Percentiles rank a stretch among this genome's conserved stretches.
Evolutionary conservation across 1,139 yeast genomes (phyloP).

Genomic region (Yamadazyma taylorii): DNA sequence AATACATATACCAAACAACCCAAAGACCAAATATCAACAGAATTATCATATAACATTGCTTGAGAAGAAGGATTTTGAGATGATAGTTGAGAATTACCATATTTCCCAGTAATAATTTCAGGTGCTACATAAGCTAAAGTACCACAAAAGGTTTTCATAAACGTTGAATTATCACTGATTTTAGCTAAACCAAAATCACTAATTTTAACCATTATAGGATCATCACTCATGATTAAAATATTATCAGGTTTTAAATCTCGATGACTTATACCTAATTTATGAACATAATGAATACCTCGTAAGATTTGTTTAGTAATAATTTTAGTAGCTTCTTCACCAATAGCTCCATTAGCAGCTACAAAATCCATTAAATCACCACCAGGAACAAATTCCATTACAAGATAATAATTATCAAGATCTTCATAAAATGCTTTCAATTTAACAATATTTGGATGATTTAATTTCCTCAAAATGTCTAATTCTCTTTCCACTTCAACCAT

Average conservation of each 20-base stretch:
- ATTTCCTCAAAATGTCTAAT: conserved; percentile 69
- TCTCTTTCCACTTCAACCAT: conserved; percentile 79
- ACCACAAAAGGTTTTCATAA: conserved; percentile 87
- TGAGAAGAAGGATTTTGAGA: conserved; percentile 12
- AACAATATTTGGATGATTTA: conserved; percentile 85
- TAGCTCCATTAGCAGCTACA: conserved; percentile 87
- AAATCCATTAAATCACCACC: conserved; percentile 99
- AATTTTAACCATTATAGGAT: conserved; percentile 84
- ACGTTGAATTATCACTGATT: conserved; percentile 71
- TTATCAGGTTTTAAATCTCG: conserved; percentile 94
- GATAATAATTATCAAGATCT: conserved; percentile 74
- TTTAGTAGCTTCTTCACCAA: conserved; percentile 86
- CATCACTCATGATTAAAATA: conserved; percentile 84
- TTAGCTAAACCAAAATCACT: conserved; percentile 94
- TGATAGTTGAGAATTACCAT: conserved; percentile 30
- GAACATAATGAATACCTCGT: conserved; percentile 84
- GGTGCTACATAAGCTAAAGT: conserved; percentile 93
- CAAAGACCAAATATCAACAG: conserved; percentile 93
- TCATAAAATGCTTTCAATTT: conserved; percentile 80
- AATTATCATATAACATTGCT: conserved; percentile 62
- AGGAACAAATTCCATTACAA: conserved; percentile 92
- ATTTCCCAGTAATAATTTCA: conserved; percentile 79
- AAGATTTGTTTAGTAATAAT: conserved; percentile 83
- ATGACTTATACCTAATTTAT: conserved; percentile 85
- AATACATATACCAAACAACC: conserved; percentile 89